Conservation (phyloP, 2,329 filamentous ascomycete species). For the Magnaporthales sp. region DNA sequence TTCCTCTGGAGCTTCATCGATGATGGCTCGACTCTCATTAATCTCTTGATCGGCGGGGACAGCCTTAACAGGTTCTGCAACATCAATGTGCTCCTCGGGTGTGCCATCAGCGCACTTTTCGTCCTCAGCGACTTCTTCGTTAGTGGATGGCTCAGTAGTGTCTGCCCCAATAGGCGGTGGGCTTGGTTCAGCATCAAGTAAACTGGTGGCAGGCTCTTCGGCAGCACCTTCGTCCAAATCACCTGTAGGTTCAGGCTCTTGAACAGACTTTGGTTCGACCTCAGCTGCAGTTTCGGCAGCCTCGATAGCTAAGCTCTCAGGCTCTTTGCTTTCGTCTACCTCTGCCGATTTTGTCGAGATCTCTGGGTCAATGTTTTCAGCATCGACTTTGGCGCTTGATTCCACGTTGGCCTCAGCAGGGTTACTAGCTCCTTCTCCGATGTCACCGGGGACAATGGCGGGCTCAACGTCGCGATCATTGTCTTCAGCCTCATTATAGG, state of each 20-base stretch:
- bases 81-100: background rate
- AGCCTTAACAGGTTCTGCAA: background rate
- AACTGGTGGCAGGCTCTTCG: background rate
- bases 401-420: background rate
- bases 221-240: background rate
- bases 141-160: background rate
- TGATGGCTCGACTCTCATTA: background rate
- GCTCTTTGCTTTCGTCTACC: background rate
- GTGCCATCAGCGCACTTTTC: background rate
- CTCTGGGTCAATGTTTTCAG: slow-evolving; percentile 1
- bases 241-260: background rate
- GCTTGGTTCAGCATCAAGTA: background rate
- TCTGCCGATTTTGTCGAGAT: background rate
- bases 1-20: background rate
- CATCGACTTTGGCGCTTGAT: background rate
- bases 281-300: background rate
- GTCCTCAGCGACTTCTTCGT: background rate
- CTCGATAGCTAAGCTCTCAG: background rate
- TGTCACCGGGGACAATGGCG: too few species aligned
- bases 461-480: too few species aligned
- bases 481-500: slow-evolving; percentile 1
- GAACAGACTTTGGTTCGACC: background rate
- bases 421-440: too few species aligned
- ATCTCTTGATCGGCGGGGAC: background rate
- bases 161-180: background rate